A percentile compares a stretch with the other conserved stretches of the same genome.
Evolutionary conservation across 2,329 filamentous ascomycete species (phyloP).

Genomic region (Aspergillus pseudoglaucus): DNA sequence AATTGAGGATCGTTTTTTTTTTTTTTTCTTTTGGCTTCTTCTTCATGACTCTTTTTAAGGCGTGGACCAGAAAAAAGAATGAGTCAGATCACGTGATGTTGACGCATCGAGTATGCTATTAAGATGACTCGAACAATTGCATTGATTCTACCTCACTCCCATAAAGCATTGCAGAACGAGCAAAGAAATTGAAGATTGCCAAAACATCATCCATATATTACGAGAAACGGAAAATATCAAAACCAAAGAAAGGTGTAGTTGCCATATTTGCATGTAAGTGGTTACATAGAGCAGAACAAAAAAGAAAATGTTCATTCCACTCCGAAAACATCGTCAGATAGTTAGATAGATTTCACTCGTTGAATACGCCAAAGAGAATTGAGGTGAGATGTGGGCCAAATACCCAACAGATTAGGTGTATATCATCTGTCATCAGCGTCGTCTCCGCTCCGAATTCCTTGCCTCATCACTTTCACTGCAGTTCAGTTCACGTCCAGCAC

Average conservation of each 20-base stretch:
- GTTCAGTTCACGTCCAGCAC: constrained; percentile 5
- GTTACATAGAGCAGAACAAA: constrained; percentile 36
- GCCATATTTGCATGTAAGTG: background rate
- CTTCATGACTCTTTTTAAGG: background rate
- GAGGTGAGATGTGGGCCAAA: constrained; percentile 21
- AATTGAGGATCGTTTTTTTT: background rate
- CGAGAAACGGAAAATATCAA: constrained; percentile 4
- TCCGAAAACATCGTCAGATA: constrained; percentile 18
- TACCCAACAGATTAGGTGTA: constrained; percentile 27
- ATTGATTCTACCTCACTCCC: background rate
- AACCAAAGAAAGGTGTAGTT: constrained; percentile 6
- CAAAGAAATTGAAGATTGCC: constrained; percentile 9
- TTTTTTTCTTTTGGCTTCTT: no score
- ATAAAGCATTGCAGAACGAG: background rate
- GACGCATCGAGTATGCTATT: background rate
- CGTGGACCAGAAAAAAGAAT: background rate
- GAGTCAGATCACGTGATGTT: background rate
- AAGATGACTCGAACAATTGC: background rate
- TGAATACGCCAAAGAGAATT: constrained; percentile 22
- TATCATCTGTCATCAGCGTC: constrained; percentile 31
- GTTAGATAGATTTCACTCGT: constrained; percentile 23
- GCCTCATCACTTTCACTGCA: constrained; percentile 18
- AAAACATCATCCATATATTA: constrained; percentile 16
- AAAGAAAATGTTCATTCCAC: background rate
- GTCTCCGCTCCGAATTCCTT: constrained; percentile 25